phyloP scores from a whole-genome alignment of 148 eudicot species.

The Salicornia ramosissima region DNA sequence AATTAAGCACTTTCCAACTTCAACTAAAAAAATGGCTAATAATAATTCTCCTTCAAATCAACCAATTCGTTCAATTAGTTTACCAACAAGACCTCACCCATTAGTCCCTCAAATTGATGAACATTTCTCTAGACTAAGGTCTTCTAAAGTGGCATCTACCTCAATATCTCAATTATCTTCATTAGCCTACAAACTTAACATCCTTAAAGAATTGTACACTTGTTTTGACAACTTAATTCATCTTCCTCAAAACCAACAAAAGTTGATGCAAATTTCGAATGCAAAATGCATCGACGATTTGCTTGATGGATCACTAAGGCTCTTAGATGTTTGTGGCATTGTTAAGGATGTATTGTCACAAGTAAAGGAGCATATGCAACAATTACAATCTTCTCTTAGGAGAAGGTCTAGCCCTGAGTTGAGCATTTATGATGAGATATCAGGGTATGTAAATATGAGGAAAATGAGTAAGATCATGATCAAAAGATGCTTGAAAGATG shows the following conservation, averaged over 20 bases:
- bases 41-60: constrained; percentile 31
- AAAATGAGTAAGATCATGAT: constrained; percentile 25
- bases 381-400: constrained; percentile 29
- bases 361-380: constrained; percentile 30
- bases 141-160: constrained; percentile 15
- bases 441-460: constrained; percentile 29
- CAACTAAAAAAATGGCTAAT: constrained; percentile 17
- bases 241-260: constrained; percentile 35
- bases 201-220: constrained; percentile 25
- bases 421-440: constrained; percentile 23
- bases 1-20: neutral
- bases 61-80: constrained; percentile 32
- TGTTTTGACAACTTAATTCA: constrained; percentile 30
- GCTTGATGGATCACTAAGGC: constrained; percentile 32
- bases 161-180: constrained; percentile 16
- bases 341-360: constrained; percentile 34
- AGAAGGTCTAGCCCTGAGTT: constrained; percentile 27
- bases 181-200: constrained; percentile 23
- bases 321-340: constrained; percentile 39
- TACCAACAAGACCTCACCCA: constrained; percentile 32
- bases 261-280: constrained; percentile 20
- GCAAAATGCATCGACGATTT: constrained; percentile 22
- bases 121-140: constrained; percentile 13
- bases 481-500: constrained; percentile 27
- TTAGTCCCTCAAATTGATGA: constrained; percentile 26